phyloP scores from a whole-genome alignment of 129 eudicot species.

The Flaveria robusta region DNA sequence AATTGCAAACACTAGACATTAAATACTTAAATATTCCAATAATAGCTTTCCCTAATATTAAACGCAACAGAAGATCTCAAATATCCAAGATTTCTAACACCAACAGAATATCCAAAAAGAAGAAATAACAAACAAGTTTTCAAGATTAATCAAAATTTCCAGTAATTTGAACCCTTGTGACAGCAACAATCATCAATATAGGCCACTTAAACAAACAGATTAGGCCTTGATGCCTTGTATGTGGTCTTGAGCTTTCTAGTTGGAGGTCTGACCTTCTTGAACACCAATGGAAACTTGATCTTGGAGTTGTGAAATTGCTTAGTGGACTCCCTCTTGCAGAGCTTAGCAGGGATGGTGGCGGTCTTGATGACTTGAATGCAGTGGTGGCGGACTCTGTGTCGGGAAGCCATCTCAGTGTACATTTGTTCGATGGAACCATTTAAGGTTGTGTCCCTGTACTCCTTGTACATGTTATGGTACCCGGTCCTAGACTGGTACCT shows the following conservation, averaged over 20 bases:
- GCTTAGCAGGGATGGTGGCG: constrained; percentile 86
- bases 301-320: constrained; percentile 86
- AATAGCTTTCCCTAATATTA: constrained; percentile 19
- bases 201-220: constrained; percentile 65
- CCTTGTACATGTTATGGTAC: constrained; percentile 97
- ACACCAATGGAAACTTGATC: constrained; percentile 89
- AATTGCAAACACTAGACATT: too few species aligned
- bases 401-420: constrained; percentile 99
- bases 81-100: constrained; percentile 27
- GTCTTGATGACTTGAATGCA: constrained; percentile 95
- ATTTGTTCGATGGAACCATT: constrained; percentile 84
- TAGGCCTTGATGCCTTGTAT: constrained; percentile 92
- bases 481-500: constrained; percentile 92
- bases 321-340: constrained; percentile 93
- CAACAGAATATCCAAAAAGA: constrained; percentile 27
- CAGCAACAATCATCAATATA: constrained; percentile 10
- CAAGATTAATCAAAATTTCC: constrained; percentile 33
- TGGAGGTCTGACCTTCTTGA: constrained; percentile 89
- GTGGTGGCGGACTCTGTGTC: constrained; percentile 83
- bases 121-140: constrained; percentile 29
- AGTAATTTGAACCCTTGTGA: constrained; percentile 23
- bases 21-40: background rate
- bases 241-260: constrained; percentile 91
- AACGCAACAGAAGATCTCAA: constrained; percentile 25
- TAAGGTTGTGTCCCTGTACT: constrained; percentile 84